phyloP scores from a whole-genome alignment of 2,329 filamentous ascomycete genomes.

The Aphanocladium album region DNA sequence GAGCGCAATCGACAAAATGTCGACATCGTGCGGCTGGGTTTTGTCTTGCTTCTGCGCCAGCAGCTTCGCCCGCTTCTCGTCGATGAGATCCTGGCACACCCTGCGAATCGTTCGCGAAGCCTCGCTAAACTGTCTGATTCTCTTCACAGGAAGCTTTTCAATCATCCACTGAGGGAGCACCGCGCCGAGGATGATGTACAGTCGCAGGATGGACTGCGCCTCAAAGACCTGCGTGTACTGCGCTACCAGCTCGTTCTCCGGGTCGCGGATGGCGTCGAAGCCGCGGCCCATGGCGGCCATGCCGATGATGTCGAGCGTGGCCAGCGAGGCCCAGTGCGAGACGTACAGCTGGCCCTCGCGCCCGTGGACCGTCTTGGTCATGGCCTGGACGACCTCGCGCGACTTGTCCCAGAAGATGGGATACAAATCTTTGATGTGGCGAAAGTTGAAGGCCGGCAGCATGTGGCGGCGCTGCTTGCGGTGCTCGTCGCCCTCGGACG shows the following conservation, averaged over 20 bases:
- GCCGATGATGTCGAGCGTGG: constrained; percentile 72
- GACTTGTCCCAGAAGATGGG: constrained; percentile 79
- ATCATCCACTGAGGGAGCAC: constrained; percentile 61
- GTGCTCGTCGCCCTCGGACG: constrained; percentile 90
- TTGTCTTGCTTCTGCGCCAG: constrained; percentile 27
- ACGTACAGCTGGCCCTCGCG: constrained; percentile 48
- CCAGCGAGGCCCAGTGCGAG: constrained; percentile 58
- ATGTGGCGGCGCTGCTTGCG: constrained; percentile 75
- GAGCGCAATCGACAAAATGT: constrained; percentile 78
- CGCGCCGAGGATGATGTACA: constrained; percentile 54
- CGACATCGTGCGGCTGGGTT: constrained; percentile 48
- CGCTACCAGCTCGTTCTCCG: constrained; percentile 52
- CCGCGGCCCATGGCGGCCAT: constrained; percentile 66
- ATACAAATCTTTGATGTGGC: constrained; percentile 80
- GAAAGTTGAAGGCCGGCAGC: constrained; percentile 78
- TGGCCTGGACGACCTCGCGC: constrained; percentile 58
- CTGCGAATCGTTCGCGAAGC: constrained; percentile 57
- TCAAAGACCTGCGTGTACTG: constrained; percentile 54
- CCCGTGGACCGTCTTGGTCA: constrained; percentile 39
- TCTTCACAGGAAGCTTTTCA: constrained; percentile 60
- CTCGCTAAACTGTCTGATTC: constrained; percentile 58
- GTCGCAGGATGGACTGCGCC: constrained; percentile 36
- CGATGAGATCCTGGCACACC: constrained; percentile 64
- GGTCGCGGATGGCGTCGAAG: constrained; percentile 60
- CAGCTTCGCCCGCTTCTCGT: constrained; percentile 57